Percentiles rank a stretch among this genome's conserved stretches.
Conservation (phyloP, 2,329 filamentous ascomycete genomes). For the Ceratocystis ficicola region DNA sequence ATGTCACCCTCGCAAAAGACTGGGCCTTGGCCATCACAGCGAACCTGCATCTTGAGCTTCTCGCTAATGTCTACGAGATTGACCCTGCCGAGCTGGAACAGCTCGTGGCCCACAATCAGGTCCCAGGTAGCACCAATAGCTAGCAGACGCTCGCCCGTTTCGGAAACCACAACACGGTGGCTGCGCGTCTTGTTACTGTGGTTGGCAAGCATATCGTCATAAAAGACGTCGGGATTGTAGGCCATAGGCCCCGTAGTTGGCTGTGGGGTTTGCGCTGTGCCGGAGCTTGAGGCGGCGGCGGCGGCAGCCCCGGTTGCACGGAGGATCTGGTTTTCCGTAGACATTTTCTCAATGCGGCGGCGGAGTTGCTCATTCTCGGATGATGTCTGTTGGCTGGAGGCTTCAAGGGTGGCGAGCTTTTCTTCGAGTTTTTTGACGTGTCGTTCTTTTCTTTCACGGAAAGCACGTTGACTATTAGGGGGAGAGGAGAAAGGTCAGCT, state of each 20-base stretch:
- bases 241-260: constrained; percentile 52
- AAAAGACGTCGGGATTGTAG: constrained; percentile 63
- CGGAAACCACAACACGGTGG: constrained; percentile 55
- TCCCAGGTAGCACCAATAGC: constrained; percentile 80
- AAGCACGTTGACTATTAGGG: constrained; percentile 70
- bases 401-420: constrained; percentile 67
- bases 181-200: constrained; percentile 51
- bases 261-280: constrained; percentile 22
- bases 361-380: constrained; percentile 81
- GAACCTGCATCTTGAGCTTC: constrained; percentile 58
- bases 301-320: constrained; percentile 49
- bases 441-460: constrained; percentile 88
- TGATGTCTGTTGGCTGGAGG: constrained; percentile 56
- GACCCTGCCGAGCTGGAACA: constrained; percentile 64
- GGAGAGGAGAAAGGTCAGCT: constrained; percentile 1
- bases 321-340: constrained; percentile 86
- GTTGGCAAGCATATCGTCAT: constrained; percentile 48
- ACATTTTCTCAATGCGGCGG: constrained; percentile 67
- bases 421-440: constrained; percentile 83
- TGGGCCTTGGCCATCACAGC: constrained; percentile 77
- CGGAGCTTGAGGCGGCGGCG: constrained; percentile 30
- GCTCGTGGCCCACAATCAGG: constrained; percentile 65
- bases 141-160: constrained; percentile 56
- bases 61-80: constrained; percentile 75
- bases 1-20: constrained; percentile 74